phyloP scores from a whole-genome alignment of 2,329 filamentous ascomycete species.

The Ceratocystis huliohia region DNA sequence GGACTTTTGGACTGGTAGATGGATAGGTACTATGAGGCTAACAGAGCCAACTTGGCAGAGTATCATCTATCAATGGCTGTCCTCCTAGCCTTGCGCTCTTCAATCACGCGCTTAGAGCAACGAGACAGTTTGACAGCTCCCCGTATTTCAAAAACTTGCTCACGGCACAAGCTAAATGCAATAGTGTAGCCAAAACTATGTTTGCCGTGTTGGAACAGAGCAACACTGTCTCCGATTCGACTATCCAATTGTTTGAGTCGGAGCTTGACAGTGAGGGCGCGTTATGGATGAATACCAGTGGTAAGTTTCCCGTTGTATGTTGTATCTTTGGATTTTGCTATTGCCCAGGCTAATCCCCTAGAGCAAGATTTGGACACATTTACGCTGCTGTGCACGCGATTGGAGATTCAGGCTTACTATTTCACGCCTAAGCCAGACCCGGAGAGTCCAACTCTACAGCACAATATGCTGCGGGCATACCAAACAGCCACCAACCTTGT shows the following conservation, averaged over 20 bases:
- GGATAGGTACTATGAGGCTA: slow-evolving; percentile 20
- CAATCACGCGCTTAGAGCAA: slow-evolving; percentile 33
- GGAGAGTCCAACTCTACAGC: slow-evolving; percentile 31
- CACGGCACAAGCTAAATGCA: slow-evolving; percentile 27
- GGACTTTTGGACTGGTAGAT: neutral
- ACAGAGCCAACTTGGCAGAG: slow-evolving; percentile 23
- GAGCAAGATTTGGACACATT: slow-evolving; percentile 26
- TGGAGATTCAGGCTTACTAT: slow-evolving; percentile 44
- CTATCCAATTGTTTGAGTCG: slow-evolving; percentile 39
- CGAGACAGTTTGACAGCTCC: slow-evolving; percentile 21
- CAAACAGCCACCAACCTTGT: slow-evolving; percentile 37
- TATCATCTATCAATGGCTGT: slow-evolving; percentile 34
- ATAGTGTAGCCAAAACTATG: slow-evolving; percentile 38
- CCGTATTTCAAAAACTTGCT: slow-evolving; percentile 18
- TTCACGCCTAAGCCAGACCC: slow-evolving; percentile 35
- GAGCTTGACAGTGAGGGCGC: slow-evolving; percentile 38
- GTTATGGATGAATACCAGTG: slow-evolving; percentile 13
- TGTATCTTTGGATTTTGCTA: neutral
- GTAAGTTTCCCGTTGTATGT: neutral
- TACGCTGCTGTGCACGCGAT: slow-evolving; percentile 36
- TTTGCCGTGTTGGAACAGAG: slow-evolving; percentile 36
- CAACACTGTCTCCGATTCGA: slow-evolving; percentile 35
- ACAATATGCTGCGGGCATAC: slow-evolving; percentile 36
- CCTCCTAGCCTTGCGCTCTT: slow-evolving; percentile 35
- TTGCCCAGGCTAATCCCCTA: neutral